These are phyloP conservation scores for Trichoderma sp. DNA, from an alignment of 2,329 filamentous ascomycete species.

Conservation along the genomic window DNA sequence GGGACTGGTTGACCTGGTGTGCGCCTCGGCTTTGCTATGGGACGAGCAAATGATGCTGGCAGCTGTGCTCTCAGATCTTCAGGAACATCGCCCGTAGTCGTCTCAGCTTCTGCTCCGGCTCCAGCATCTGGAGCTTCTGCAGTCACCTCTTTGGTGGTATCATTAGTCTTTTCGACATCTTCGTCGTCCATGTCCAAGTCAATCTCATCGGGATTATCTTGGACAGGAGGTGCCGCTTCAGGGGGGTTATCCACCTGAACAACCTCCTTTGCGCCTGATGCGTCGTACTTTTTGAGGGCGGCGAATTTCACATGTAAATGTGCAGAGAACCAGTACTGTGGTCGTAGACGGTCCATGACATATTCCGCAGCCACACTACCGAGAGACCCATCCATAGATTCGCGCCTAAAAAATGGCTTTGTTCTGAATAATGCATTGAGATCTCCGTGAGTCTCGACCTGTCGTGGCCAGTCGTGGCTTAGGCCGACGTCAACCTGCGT, in stretches of 20 bases:
- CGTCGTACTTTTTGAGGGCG: slow-evolving; percentile 62
- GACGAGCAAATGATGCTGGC: slow-evolving; percentile 69
- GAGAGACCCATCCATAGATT: slow-evolving; percentile 73
- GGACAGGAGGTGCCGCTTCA: slow-evolving; percentile 11
- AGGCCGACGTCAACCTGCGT: slow-evolving; percentile 88
- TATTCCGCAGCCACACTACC: slow-evolving; percentile 79
- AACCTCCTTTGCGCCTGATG: slow-evolving; percentile 35
- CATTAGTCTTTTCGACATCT: slow-evolving; percentile 14
- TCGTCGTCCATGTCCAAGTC: slow-evolving; percentile 63
- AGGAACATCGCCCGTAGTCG: slow-evolving; percentile 46
- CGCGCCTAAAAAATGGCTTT: slow-evolving; percentile 74
- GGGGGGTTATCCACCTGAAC: slow-evolving; percentile 23
- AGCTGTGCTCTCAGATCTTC: slow-evolving; percentile 71
- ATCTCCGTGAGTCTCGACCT: slow-evolving; percentile 78
- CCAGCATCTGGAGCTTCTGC: not conserved
- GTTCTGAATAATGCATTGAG: slow-evolving; percentile 64
- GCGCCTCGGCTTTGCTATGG: slow-evolving; percentile 33
- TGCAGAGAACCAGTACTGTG: slow-evolving; percentile 88
- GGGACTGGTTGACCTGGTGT: slow-evolving; percentile 66
- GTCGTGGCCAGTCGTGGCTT: slow-evolving; percentile 94
- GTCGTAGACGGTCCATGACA: slow-evolving; percentile 78
- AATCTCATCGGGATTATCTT: slow-evolving; percentile 60
- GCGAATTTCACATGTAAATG: slow-evolving; percentile 89
- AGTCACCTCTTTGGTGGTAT: not conserved
- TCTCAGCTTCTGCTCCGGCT: slow-evolving; percentile 12